These are phyloP conservation scores for Metschnikowia dekortorum DNA, from an alignment of 805 yeast genomes.

Conservation along the genomic window DNA sequence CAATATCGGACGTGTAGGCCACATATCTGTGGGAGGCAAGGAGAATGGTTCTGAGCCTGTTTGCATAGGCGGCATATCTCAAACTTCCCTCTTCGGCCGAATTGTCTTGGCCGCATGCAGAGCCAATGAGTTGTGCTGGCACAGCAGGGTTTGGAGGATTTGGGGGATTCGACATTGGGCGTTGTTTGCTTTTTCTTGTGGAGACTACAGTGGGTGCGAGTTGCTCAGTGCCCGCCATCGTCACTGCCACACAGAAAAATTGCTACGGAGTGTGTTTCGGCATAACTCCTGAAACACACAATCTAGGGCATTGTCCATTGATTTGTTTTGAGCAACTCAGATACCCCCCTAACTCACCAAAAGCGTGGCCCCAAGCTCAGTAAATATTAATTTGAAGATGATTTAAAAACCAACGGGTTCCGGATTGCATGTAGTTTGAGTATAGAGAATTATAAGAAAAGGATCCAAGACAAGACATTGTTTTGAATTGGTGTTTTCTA, in stretches of 20 bases:
- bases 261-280: background rate
- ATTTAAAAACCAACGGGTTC: background rate
- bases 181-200: background rate
- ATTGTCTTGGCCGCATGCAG: conserved; percentile 8
- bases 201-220: background rate
- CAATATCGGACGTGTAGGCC: conserved; percentile 83
- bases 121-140: conserved; percentile 1
- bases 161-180: background rate
- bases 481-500: background rate
- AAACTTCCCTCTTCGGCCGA: conserved; percentile 27
- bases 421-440: too few relatives aligned
- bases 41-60: conserved; percentile 65
- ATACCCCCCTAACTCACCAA: too few relatives aligned
- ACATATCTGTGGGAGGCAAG: conserved; percentile 75
- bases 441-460: background rate
- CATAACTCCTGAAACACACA: too few relatives aligned
- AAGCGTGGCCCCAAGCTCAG: too few relatives aligned
- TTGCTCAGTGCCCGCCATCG: too few relatives aligned
- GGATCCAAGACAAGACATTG: background rate
- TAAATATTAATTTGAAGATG: background rate
- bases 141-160: background rate
- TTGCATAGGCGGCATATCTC: conserved; percentile 82
- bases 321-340: too few relatives aligned
- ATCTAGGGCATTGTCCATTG: too few relatives aligned
- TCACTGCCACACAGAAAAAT: too few relatives aligned